A percentile compares a stretch with the other conserved stretches of the same genome.
These are phyloP conservation scores for Arthrobotrys entomopaga DNA, from an alignment of 2,329 filamentous ascomycete species.

Conservation along the genomic window DNA sequence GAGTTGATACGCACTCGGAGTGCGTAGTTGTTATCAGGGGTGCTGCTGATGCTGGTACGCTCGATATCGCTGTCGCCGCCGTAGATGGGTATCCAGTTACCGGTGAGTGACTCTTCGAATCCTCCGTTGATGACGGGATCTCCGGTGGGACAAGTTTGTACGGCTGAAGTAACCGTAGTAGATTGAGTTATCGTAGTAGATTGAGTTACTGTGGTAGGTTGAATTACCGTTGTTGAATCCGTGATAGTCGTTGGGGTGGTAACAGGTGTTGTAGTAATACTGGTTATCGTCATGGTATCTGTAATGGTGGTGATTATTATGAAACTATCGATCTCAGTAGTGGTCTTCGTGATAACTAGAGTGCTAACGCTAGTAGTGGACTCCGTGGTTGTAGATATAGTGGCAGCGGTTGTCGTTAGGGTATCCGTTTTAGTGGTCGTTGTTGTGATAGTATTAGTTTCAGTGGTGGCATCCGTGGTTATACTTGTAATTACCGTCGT, in stretches of 20 bases:
- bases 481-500: too few species aligned
- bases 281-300: neutral
- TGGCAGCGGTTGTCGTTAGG: too few species aligned
- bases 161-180: neutral
- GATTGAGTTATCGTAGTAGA: constrained; percentile 4
- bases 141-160: constrained; percentile 17
- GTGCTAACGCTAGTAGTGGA: too few species aligned
- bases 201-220: neutral
- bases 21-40: neutral
- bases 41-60: neutral
- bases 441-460: neutral
- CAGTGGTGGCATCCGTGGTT: too few species aligned
- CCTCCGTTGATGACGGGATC: constrained; percentile 18
- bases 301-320: neutral
- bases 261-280: neutral
- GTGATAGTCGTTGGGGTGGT: neutral
- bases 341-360: too few species aligned
- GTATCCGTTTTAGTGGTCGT: too few species aligned
- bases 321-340: too few species aligned
- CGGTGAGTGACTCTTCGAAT: constrained; percentile 1
- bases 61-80: constrained; percentile 16
- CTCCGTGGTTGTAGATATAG: too few species aligned
- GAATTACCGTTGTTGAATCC: neutral
- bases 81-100: neutral
- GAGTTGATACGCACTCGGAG: constrained; percentile 3